Evolutionary conservation across 306 rosid species (phyloP), one percentile per base, ranked within the genome.

Genomic region (Dalbergia oliveri): DNA sequence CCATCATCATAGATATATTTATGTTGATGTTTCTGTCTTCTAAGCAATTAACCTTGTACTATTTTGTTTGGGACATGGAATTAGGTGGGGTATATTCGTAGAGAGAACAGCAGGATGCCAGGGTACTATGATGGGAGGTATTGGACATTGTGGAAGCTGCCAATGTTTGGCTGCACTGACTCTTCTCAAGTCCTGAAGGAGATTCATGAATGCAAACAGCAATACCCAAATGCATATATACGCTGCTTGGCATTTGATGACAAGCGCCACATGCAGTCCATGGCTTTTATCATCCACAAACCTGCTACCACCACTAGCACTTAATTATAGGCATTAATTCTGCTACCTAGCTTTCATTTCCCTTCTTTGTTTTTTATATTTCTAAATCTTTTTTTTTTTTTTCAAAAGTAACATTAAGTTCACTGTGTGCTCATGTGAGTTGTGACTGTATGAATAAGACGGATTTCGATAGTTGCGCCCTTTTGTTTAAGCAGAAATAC

Each of bases 101-200:
- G 94, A 75, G 92, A 83, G 73, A 87, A 90, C 73, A 90, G 93
- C 79, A 69, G 15, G 41, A 90, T 84, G 84, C 92, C 94, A 4
- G 97, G 97, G n/a, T 92, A 92, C 81, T 90, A 92, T 78, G 97
- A 92, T 80, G 97, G 97, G 10, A 88, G 97, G 71, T 92, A 92
- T 72, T 92, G 97, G 94, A 90, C 97, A 69, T 34, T 92, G 69
- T 92, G 97, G 97, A 92, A 92, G 87, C 82, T 92, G 53, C 94
- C 94, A 26, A 87, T 92, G 90, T 92, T 92, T 87, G 94, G 94
- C 4, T 90, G 93, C 77, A 82, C 2, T 0, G 97, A 92, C 16
- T 66, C 97, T 10, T 86, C 92, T 4, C 79, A 77, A 71, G 93
- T 90, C 4, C 81, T 92, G 75, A 78, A 84, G 10, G 97, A 92